Conservation (phyloP, 495 filamentous ascomycete species). For the Penicillium cataractarum region DNA sequence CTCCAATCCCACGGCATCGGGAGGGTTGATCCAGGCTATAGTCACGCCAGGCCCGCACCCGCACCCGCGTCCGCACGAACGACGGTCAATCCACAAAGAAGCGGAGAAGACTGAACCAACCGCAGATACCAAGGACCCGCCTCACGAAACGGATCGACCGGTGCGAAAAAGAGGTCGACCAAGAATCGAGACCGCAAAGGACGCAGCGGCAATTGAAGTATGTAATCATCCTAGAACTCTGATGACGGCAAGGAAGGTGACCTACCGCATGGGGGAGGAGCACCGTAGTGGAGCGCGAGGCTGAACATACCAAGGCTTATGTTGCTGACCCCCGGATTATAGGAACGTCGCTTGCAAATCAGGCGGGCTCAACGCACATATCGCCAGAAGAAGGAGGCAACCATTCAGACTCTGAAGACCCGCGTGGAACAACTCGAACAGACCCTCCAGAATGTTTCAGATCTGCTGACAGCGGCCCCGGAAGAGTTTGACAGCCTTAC, state of each 20-base stretch:
- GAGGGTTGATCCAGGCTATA: neutral
- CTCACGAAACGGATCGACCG: conserved; percentile 16
- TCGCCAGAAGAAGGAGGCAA: conserved; percentile 80
- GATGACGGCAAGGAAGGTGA: no score
- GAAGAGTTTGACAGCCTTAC: neutral
- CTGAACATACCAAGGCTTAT: neutral
- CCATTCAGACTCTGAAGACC: conserved; percentile 70
- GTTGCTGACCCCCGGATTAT: conserved; percentile 2
- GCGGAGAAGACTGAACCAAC: conserved; percentile 23
- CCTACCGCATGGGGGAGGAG: neutral
- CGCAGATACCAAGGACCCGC: conserved; percentile 4
- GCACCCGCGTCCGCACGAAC: conserved; percentile 10
- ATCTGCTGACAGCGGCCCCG: conserved; percentile 50
- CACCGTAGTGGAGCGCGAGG: neutral
- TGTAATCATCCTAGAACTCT: neutral
- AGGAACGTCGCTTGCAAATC: conserved; percentile 77
- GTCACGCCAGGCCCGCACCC: conserved; percentile 16
- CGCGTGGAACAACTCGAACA: conserved; percentile 69
- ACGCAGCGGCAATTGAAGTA: conserved; percentile 34
- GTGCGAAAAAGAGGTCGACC: conserved; percentile 33
- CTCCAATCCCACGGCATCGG: neutral
- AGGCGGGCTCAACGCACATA: conserved; percentile 86
- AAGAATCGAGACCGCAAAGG: conserved; percentile 25
- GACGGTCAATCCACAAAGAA: neutral
- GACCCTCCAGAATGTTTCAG: conserved; percentile 71